Evolutionary conservation across 2,329 filamentous ascomycete genomes (phyloP), one percentile per base, ranked within the genome.

Genomic region (Colletotrichum horii): DNA sequence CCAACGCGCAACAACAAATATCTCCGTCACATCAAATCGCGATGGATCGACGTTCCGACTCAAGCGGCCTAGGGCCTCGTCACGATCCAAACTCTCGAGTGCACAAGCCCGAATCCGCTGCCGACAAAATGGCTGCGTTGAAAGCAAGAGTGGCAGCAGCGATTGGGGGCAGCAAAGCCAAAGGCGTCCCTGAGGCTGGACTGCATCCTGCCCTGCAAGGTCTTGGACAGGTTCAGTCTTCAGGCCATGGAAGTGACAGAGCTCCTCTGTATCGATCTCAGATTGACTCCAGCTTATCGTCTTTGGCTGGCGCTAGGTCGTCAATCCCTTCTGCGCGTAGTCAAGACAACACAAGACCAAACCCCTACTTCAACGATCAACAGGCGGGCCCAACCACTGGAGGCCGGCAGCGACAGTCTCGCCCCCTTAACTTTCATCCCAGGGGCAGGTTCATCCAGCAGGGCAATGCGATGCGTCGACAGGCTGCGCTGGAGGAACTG

Each of bases 391-490:
- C 93, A 88, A 89, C 78, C 86, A 87, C 70, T 81, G 77, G 88
- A 84, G 80, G 82, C 36, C 94, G 93, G 79, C 88, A 90, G 48
- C 91, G 96, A 66, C 90, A 94, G 77, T 91, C 95, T 14, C 93
- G 95, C 75, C 93, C 95, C 78, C 89, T 99, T 22, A 87, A 95
- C 15, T 98, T 99, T 88, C 98, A 98, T 80, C 93, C 96, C 79
- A 97, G 98, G 84, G 97, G 97, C 69, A 98, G 98, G 89, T 98
- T 98, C 82, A 98, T 98, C 76, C 94, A 96, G 78, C 96, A 98
- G 85, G 97, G 95, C 9, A 96, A 95, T 83, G 96, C 96, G 72
- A 87, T 98, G 68, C 93, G 97, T 77, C 92, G 95, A 76, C 96
- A 98, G 85, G 95, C 94, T 56, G 94, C 94, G 66, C 88, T 99